Percentiles rank a stretch among this genome's conserved stretches.
phyloP scores from a whole-genome alignment of 2,329 filamentous ascomycete species.

The Aspergillus fijiensis region DNA sequence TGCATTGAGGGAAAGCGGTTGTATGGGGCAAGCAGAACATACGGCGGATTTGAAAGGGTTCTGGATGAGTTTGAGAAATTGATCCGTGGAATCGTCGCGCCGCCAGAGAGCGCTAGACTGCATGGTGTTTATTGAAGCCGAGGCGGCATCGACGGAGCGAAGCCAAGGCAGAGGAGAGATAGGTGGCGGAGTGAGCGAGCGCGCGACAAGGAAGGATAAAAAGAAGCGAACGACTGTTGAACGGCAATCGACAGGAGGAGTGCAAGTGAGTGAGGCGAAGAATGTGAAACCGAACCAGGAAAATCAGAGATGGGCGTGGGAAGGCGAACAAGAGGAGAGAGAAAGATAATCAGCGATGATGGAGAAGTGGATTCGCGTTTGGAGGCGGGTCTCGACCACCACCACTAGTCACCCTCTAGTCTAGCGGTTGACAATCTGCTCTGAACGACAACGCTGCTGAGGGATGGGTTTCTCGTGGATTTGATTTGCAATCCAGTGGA shows the following conservation, averaged over 20 bases:
- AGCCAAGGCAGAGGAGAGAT: conserved; percentile 8
- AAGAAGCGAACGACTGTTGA: not conserved
- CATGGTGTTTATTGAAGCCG: conserved; percentile 25
- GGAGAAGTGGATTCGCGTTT: conserved; percentile 14
- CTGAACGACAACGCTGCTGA: not conserved
- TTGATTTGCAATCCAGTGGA: not conserved
- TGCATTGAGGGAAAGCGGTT: not conserved
- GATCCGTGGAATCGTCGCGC: conserved; percentile 33
- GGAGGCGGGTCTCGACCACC: conserved; percentile 6
- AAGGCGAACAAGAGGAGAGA: not conserved
- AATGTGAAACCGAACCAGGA: conserved; percentile 1
- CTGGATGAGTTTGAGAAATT: conserved; percentile 46
- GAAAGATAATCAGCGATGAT: not conserved
- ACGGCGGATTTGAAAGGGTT: conserved; percentile 48
- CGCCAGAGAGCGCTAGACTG: conserved; percentile 25
- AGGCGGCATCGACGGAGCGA: conserved; percentile 19
- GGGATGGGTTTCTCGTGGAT: not conserved
- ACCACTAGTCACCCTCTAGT: conserved; percentile 1
- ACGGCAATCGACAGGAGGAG: not conserved
- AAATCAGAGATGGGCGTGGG: not conserved
- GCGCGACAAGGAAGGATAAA: not conserved
- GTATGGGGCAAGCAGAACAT: conserved; percentile 19
- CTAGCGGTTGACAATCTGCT: not conserved
- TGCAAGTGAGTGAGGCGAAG: not conserved
- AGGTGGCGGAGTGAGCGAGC: conserved; percentile 14